These are phyloP conservation scores for Lachnellula occidentalis DNA, from an alignment of 2,329 filamentous ascomycete species.

Conservation along the genomic window DNA sequence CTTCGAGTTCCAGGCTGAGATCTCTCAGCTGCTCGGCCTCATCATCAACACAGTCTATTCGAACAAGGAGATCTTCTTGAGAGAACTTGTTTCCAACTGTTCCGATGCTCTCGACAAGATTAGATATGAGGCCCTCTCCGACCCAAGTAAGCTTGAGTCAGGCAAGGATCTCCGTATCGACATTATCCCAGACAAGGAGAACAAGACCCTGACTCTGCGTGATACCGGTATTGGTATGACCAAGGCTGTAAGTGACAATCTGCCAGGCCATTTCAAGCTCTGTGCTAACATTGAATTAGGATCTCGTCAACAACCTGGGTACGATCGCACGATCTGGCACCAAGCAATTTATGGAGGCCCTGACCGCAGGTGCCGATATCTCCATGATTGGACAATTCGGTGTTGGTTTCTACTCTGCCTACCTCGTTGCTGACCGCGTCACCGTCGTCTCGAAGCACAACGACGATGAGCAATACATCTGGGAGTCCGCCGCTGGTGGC, in stretches of 20 bases:
- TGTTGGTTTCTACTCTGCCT: slow-evolving; percentile 99
- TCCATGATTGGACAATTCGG: slow-evolving; percentile 99
- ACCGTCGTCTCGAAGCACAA: slow-evolving; percentile 98
- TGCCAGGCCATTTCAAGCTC: slow-evolving; percentile 4
- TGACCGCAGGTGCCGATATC: slow-evolving; percentile 96
- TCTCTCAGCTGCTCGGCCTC: slow-evolving; percentile 98
- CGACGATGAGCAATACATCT: slow-evolving; percentile 99
- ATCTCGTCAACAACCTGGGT: slow-evolving; percentile 99
- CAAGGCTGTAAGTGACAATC: slow-evolving; percentile 76
- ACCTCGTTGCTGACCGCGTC: slow-evolving; percentile 96
- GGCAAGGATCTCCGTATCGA: slow-evolving; percentile 98
- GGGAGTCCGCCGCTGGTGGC: slow-evolving; percentile 95
- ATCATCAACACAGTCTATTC: slow-evolving; percentile 99
- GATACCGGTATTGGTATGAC: slow-evolving; percentile 99
- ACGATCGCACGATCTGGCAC: slow-evolving; percentile 98
- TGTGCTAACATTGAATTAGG: slow-evolving; percentile 49
- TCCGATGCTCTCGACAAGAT: slow-evolving; percentile 99
- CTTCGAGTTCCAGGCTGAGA: slow-evolving; percentile 99
- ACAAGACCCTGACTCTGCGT: slow-evolving; percentile 94
- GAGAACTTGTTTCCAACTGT: slow-evolving; percentile 97
- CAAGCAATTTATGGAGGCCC: slow-evolving; percentile 99
- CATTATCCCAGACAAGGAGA: slow-evolving; percentile 96
- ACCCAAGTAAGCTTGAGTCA: slow-evolving; percentile 93
- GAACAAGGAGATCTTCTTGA: slow-evolving; percentile 99
- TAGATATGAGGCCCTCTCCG: slow-evolving; percentile 95